Evolutionary conservation across 202 grass and related monocot genomes (phyloP).

Genomic region (Digitaria exilis): DNA sequence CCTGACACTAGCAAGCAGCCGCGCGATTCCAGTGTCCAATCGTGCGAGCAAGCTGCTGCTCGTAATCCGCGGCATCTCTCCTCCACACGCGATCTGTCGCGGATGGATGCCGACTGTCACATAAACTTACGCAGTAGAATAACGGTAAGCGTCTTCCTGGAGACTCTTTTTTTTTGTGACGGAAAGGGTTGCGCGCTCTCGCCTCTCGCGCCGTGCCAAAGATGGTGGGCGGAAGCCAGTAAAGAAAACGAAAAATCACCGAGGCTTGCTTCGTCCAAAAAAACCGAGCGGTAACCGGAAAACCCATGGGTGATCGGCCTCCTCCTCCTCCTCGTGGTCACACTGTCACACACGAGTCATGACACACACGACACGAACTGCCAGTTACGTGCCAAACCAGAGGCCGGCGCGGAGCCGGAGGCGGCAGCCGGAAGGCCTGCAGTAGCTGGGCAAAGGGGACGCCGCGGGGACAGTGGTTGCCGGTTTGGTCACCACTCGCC

Average conservation of each 20-base stretch:
- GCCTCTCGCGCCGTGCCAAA: too few species aligned
- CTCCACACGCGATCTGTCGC: neutral
- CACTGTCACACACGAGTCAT: too few species aligned
- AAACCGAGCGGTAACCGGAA: neutral
- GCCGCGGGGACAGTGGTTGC: neutral
- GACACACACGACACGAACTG: neutral
- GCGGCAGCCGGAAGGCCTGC: neutral
- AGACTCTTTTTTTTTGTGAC: neutral
- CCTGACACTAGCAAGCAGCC: neutral
- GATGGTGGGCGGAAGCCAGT: too few species aligned
- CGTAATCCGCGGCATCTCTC: neutral
- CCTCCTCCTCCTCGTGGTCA: neutral
- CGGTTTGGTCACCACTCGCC: constrained; percentile 26
- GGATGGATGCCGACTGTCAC: neutral
- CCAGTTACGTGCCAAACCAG: neutral
- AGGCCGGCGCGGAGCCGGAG: neutral
- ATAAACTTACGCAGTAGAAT: too few species aligned
- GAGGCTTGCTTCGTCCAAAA: too few species aligned
- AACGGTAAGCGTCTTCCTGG: neutral
- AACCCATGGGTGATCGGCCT: neutral
- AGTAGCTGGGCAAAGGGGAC: neutral
- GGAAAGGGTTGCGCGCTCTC: neutral
- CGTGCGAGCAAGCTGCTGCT: neutral
- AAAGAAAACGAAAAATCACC: too few species aligned
- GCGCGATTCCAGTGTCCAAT: neutral